phyloP scores from a whole-genome alignment of 1,284 basidiomycete genomes.

The Exobasidium cylindrosporum region DNA sequence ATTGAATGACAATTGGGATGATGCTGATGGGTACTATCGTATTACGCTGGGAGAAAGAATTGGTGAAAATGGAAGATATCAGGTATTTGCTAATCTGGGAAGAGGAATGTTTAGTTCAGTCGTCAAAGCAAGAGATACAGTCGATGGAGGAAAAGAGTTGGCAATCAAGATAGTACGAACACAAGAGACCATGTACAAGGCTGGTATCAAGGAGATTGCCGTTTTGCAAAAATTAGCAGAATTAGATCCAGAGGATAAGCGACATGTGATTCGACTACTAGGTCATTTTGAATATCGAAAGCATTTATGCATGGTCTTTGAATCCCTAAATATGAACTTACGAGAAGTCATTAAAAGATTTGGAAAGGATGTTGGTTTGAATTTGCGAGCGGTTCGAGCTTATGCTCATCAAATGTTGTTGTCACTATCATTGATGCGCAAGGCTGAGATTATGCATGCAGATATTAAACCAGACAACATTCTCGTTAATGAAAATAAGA shows the following conservation, averaged over 20 bases:
- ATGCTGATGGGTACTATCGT: conserved; percentile 91
- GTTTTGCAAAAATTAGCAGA: conserved; percentile 81
- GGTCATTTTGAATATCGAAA: conserved; percentile 94
- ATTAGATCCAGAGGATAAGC: conserved; percentile 92
- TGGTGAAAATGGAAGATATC: conserved; percentile 85
- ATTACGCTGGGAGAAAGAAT: conserved; percentile 85
- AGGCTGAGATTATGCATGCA: conserved; percentile 91
- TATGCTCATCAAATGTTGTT: conserved; percentile 96
- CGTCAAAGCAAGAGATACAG: conserved; percentile 81
- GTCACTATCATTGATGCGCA: conserved; percentile 76
- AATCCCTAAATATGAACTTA: conserved; percentile 93
- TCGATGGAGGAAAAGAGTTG: conserved; percentile 64
- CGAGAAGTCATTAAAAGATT: conserved; percentile 98
- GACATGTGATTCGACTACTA: conserved; percentile 86
- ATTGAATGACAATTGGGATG: conserved; percentile 63
- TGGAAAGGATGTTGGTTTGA: conserved; percentile 94
- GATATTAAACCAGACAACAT: conserved; percentile 66
- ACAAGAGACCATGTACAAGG: conserved; percentile 97
- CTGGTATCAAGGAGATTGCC: conserved; percentile 85
- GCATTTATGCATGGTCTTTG: conserved; percentile 94
- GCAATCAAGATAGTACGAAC: conserved; percentile 96
- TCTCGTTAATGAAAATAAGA: conserved; percentile 82
- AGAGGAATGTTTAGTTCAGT: conserved; percentile 99
- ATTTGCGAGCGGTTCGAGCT: conserved; percentile 91
- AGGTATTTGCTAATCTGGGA: conserved; percentile 88